A percentile compares a stretch with the other conserved stretches of the same genome.
Conservation (phyloP, 2,329 filamentous ascomycete genomes). For the Hypomyces perniciosus region DNA sequence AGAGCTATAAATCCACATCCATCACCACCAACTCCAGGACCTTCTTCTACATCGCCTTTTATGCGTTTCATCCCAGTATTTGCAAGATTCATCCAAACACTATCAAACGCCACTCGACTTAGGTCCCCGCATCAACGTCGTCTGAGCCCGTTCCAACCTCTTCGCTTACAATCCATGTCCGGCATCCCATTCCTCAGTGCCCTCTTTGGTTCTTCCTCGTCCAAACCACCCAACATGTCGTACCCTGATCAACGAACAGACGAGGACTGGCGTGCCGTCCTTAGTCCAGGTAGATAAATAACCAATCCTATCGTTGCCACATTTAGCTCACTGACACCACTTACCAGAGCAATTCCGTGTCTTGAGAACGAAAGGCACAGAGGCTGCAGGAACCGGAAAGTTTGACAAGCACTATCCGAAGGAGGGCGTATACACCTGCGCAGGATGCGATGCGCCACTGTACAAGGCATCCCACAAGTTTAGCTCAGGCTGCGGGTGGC, state of each 20-base stretch:
- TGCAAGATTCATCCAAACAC: conserved; percentile 41
- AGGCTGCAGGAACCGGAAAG: conserved; percentile 69
- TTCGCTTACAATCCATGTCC: conserved; percentile 56
- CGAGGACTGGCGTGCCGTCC: conserved; percentile 82
- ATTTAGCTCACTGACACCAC: conserved; percentile 9
- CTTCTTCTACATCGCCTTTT: conserved; percentile 15
- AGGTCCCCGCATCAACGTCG: conserved; percentile 22
- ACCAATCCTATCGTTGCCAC: background rate
- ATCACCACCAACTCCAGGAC: conserved; percentile 1
- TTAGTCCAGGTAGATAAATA: conserved; percentile 47
- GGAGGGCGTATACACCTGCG: conserved; percentile 77
- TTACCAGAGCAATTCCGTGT: conserved; percentile 85
- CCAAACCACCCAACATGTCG: conserved; percentile 53
- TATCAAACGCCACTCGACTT: conserved; percentile 40
- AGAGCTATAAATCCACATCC: background rate
- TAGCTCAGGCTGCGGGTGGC: conserved; percentile 94
- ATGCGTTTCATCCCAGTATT: conserved; percentile 48
- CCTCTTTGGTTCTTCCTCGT: conserved; percentile 62
- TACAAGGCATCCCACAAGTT: conserved; percentile 96
- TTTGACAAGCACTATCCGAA: conserved; percentile 81
- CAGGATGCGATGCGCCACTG: conserved; percentile 77
- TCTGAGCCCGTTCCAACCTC: conserved; percentile 19
- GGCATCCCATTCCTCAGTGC: conserved; percentile 72
- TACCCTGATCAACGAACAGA: conserved; percentile 77
- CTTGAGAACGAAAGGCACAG: conserved; percentile 87